phyloP scores from a whole-genome alignment of 768 basidiomycete genomes.

The Pisolithus orientalis region DNA sequence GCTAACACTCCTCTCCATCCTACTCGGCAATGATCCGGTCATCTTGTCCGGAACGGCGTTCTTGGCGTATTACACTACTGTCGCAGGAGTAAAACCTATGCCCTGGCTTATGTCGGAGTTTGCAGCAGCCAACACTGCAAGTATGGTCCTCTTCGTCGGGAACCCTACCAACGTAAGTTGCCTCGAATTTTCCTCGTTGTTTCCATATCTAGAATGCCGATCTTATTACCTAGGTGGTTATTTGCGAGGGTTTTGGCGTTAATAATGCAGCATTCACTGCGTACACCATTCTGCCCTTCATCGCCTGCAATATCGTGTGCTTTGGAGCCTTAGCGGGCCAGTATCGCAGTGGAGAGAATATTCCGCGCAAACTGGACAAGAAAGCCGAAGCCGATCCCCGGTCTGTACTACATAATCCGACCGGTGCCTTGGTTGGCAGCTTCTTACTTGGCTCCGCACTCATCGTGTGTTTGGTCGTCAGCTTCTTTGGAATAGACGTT shows the following conservation, averaged over 20 bases:
- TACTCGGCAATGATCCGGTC: conserved; percentile 93
- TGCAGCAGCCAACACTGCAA: conserved; percentile 74
- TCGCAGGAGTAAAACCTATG: conserved; percentile 40
- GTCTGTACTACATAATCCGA: conserved; percentile 63
- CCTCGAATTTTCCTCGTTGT: background rate
- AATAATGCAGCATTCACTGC: conserved; percentile 76
- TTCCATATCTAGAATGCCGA: background rate
- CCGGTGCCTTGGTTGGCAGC: conserved; percentile 70
- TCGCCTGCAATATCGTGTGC: conserved; percentile 61
- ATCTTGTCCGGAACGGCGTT: conserved; percentile 90
- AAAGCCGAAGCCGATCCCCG: conserved; percentile 42
- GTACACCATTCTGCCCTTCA: conserved; percentile 76
- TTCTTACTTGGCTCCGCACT: conserved; percentile 62
- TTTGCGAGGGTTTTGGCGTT: conserved; percentile 79
- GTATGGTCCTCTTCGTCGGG: conserved; percentile 71
- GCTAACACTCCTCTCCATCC: conserved; percentile 67
- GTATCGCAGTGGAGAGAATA: conserved; percentile 48
- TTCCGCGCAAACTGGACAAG: conserved; percentile 40
- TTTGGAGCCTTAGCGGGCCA: conserved; percentile 53
- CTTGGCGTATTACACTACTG: conserved; percentile 79
- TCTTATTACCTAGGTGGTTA: conserved; percentile 43
- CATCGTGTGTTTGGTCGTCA: conserved; percentile 67
- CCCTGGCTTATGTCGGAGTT: conserved; percentile 75
- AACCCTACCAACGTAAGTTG: conserved; percentile 78
- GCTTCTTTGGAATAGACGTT: conserved; percentile 70